phyloP scores from a whole-genome alignment of 2,329 filamentous ascomycete genomes.

The Hymenoscyphus salicellus region DNA sequence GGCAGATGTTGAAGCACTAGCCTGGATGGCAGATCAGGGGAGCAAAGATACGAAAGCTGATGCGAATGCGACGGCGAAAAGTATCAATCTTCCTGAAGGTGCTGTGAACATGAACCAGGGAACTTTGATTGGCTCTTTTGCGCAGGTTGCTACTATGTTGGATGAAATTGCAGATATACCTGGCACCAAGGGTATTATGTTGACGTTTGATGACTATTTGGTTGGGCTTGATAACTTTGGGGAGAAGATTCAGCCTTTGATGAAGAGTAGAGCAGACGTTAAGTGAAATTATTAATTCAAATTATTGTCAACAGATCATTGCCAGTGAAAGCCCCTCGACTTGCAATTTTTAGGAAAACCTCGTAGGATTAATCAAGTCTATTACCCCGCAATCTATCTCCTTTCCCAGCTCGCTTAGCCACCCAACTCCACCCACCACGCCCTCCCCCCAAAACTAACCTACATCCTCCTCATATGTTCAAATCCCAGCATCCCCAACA shows the following conservation, averaged over 20 bases:
- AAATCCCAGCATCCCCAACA: too few species aligned
- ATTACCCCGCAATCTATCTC: too few species aligned
- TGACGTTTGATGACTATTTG: slow-evolving; percentile 37
- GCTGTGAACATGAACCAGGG: slow-evolving; percentile 37
- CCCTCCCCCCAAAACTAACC: too few species aligned
- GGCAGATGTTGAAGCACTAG: slow-evolving; percentile 34
- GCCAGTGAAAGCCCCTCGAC: too few species aligned
- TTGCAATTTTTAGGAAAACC: too few species aligned
- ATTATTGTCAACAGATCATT: too few species aligned
- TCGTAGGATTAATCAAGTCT: too few species aligned
- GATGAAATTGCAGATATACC: slow-evolving; percentile 35
- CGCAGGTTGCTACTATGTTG: slow-evolving; percentile 34
- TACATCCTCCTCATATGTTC: too few species aligned
- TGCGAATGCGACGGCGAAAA: slow-evolving; percentile 31
- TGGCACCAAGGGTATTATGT: slow-evolving; percentile 38
- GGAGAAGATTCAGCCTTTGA: slow-evolving; percentile 37
- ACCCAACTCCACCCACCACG: too few species aligned
- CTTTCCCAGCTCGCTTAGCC: too few species aligned
- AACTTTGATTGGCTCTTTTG: slow-evolving; percentile 34
- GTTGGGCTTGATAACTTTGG: slow-evolving; percentile 35
- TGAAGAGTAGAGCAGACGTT: slow-evolving; percentile 34
- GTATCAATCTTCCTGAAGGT: slow-evolving; percentile 32
- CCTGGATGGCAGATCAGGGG: slow-evolving; percentile 36
- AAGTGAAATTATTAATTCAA: background rate
- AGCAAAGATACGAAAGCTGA: slow-evolving; percentile 36